phyloP scores from a whole-genome alignment of 371 early-diverging fungal species.

The Actinomucor elegans region DNA sequence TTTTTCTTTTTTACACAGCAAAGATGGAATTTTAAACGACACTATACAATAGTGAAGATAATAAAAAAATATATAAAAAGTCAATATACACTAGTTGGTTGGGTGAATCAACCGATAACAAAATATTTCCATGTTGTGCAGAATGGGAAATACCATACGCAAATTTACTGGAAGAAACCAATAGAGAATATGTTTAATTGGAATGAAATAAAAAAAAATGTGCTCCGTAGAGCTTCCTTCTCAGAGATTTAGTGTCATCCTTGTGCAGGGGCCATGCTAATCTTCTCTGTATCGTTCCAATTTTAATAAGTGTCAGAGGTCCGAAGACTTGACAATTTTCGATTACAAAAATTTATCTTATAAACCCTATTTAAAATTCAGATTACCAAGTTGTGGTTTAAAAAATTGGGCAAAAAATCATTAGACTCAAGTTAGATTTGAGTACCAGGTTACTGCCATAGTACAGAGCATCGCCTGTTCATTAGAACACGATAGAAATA shows the following conservation, averaged over 20 bases:
- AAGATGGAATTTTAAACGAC: conserved; percentile 1
- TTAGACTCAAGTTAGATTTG: no score
- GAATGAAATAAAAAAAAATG: conserved; percentile 22
- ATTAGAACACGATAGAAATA: no score
- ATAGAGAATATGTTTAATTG: no score
- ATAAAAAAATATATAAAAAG: no score
- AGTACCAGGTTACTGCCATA: no score
- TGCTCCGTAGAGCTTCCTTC: conserved; percentile 31
- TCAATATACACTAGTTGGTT: no score
- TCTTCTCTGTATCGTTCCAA: conserved; percentile 35
- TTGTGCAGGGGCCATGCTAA: conserved; percentile 36
- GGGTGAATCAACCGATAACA: no score
- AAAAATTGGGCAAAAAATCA: background rate
- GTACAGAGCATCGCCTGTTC: no score
- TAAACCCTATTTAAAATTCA: background rate
- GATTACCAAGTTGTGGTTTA: background rate
- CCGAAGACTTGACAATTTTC: conserved; percentile 13
- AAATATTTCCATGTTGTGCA: no score
- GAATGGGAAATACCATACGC: no score
- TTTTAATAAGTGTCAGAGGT: conserved; percentile 33
- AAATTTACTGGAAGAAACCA: no score
- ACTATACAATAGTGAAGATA: no score
- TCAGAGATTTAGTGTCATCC: conserved; percentile 33
- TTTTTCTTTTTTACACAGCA: background rate
- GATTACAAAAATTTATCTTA: background rate